Evolutionary conservation across 345 rosid genomes (phyloP), one percentile per base, ranked within the genome.

Genomic region (Mangifera indica): DNA sequence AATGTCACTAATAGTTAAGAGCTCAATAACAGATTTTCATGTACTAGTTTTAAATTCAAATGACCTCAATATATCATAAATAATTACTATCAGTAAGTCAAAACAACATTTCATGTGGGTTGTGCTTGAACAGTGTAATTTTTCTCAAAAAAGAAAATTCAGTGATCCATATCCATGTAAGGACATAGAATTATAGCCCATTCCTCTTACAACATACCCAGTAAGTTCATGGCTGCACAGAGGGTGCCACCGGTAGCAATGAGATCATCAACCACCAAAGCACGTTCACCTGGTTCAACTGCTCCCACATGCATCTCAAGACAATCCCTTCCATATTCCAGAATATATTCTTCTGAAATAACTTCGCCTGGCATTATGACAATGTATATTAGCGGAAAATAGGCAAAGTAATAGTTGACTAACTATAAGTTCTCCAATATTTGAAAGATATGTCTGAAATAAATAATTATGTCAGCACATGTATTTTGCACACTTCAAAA

Each of bases 171-270:
- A 2, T 15, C 18, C 53, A 15, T 18, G 18, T 18, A 48, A 48
- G 11, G 46, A 24, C 5, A 3, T 51, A 51, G 3, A 52, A 49
- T 18, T 53, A 51, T 25, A 24, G n/a, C 17, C 15, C 20, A 25
- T 54, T 26, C 51, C 24, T 61, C 66, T 46, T 18, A 49, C 1
- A 22, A 58, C 22, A 25, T 87, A 95, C 99, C 97, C 15, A 95
- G 87, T 77, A 92, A 80, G 70, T 84, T 95, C 83, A 92, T 95
- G 67, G 99, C 99, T 51, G 98, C 98, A 53, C 94, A 84, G 21
- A 92, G 91, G 60, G 99, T 92, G 71, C 99, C 98, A 1, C 99
- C 99, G 18, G 99, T 95, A 17, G 99, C 99, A 60, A 95, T 84
- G 37, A 92, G 77, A 76, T 92, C 99, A 74, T 91, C 99, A 17